Evolutionary conservation across 208 protist genomes (phyloP).

Genomic region (Leishmania aethiopica): DNA sequence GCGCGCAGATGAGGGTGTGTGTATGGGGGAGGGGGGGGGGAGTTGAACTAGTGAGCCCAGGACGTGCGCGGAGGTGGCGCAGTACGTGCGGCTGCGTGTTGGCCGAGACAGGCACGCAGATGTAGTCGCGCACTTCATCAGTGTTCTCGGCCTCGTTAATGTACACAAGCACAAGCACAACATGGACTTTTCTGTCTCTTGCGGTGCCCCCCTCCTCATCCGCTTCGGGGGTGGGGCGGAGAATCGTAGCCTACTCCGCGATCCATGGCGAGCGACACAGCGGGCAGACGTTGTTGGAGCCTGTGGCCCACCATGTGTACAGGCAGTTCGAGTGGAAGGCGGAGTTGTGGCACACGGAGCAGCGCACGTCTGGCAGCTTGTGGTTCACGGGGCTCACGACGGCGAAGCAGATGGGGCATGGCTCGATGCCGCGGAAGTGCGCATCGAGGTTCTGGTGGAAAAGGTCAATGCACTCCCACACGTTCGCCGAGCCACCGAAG

Average conservation of each 20-base stretch:
- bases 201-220: too few species aligned
- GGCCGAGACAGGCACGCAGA: not conserved
- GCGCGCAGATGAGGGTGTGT: too few species aligned
- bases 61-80: not conserved
- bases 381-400: slow-evolving; percentile 81
- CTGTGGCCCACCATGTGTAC: slow-evolving; percentile 89
- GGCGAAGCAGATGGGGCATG: slow-evolving; percentile 93
- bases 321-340: slow-evolving; percentile 89
- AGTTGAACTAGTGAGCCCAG: not conserved
- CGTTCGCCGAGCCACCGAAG: slow-evolving; percentile 69
- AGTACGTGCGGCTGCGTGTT: not conserved
- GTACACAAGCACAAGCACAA: not conserved
- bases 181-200: not conserved
- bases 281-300: slow-evolving; percentile 85
- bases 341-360: slow-evolving; percentile 88
- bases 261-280: slow-evolving; percentile 92
- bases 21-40: not conserved
- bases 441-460: slow-evolving; percentile 89
- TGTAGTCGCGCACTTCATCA: not conserved
- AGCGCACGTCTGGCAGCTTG: slow-evolving; percentile 84
- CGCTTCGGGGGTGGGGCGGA: not conserved
- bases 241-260: slow-evolving; percentile 31
- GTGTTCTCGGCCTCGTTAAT: not conserved
- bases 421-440: slow-evolving; percentile 89
- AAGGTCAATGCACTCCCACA: slow-evolving; percentile 90